phyloP scores from a whole-genome alignment of 2,329 filamentous ascomycete genomes.

The Fusarium sacchari region DNA sequence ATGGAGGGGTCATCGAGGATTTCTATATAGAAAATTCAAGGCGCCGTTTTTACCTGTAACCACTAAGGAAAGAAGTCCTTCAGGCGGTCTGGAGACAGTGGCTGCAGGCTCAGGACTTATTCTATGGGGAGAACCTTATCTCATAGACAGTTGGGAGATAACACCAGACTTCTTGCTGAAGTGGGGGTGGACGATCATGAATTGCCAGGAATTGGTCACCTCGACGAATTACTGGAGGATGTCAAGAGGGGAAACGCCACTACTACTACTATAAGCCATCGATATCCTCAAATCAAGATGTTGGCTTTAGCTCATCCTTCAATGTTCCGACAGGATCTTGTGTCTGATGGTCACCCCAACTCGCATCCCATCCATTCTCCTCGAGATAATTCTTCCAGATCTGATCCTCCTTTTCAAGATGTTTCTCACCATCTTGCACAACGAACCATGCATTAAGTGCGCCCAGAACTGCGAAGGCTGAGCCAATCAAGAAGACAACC shows the following conservation, averaged over 20 bases:
- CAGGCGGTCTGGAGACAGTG: rapidly evolving
- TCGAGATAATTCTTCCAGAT: background rate
- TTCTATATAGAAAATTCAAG: background rate
- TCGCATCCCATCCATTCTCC: background rate
- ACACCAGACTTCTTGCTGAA: background rate
- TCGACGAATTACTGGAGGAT: background rate
- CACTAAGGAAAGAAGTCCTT: rapidly evolving
- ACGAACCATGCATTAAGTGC: slow-evolving; percentile 2
- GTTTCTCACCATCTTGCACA: background rate
- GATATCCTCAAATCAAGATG: background rate
- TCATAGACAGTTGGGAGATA: background rate
- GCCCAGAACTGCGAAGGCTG: background rate
- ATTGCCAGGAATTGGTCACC: background rate
- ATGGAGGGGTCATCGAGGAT: background rate
- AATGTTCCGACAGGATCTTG: background rate
- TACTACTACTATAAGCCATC: background rate
- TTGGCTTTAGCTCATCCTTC: background rate
- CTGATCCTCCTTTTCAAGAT: slow-evolving; percentile 2
- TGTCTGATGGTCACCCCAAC: background rate
- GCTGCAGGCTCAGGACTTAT: background rate
- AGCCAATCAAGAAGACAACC: background rate
- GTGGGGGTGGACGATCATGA: background rate
- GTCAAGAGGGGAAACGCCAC: background rate
- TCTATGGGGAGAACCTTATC: background rate
- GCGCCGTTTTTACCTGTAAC: no score